Evolutionary conservation across 2,329 filamentous ascomycete species (phyloP).

Genomic region (Hyphodiscus sp.): DNA sequence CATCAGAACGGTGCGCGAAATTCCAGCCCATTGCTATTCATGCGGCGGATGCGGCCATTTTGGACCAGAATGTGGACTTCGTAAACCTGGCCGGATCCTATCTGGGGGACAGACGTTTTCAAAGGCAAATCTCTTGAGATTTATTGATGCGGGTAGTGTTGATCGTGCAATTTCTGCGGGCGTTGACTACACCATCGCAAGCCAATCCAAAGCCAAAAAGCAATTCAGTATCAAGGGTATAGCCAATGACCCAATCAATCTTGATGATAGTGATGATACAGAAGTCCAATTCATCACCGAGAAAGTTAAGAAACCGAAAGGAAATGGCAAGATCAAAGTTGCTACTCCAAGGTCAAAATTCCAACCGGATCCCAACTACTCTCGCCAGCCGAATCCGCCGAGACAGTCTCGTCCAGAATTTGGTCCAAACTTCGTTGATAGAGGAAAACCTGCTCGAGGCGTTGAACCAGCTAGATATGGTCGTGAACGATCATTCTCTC

Average conservation of each 20-base stretch:
- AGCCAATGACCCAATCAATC: slow-evolving; percentile 24
- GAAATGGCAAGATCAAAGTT: background rate
- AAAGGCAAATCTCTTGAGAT: slow-evolving; percentile 40
- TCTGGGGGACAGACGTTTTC: slow-evolving; percentile 46
- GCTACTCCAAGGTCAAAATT: background rate
- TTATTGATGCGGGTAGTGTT: slow-evolving; percentile 41
- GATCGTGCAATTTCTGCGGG: slow-evolving; percentile 23
- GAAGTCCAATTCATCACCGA: slow-evolving; percentile 23
- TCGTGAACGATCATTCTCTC: slow-evolving; percentile 6
- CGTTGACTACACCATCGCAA: slow-evolving; percentile 22
- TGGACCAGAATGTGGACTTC: slow-evolving; percentile 45
- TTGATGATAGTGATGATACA: slow-evolving; percentile 27
- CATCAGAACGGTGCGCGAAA: slow-evolving; percentile 41
- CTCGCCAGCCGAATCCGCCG: background rate
- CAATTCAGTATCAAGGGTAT: slow-evolving; percentile 28
- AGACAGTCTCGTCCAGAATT: background rate
- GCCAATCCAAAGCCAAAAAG: slow-evolving; percentile 6
- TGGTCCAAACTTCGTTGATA: background rate
- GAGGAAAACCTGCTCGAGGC: background rate
- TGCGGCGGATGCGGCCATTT: slow-evolving; percentile 52
- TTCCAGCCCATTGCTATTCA: slow-evolving; percentile 48
- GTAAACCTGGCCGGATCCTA: slow-evolving; percentile 6
- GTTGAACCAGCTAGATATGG: slow-evolving; percentile 1
- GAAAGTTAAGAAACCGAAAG: slow-evolving; percentile 13
- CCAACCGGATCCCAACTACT: background rate